These are phyloP conservation scores for Vachellia pachyceras DNA, from an alignment of 306 rosid genomes.

Conservation along the genomic window DNA sequence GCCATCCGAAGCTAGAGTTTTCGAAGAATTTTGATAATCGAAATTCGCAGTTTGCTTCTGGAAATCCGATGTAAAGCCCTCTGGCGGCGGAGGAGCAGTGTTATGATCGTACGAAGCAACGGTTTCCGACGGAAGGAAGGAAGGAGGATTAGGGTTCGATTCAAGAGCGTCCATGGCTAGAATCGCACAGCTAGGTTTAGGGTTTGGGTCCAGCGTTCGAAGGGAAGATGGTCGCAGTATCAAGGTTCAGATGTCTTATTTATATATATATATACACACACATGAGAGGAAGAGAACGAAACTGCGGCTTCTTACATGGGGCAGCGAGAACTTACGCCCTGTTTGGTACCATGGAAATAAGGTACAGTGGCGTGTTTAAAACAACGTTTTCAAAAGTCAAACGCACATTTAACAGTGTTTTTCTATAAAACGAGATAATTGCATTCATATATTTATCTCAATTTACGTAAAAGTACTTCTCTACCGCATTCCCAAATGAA, in stretches of 20 bases:
- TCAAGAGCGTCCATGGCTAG: slow-evolving; percentile 11
- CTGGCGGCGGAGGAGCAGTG: not conserved
- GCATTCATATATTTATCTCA: too few species aligned
- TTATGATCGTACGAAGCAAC: not conserved
- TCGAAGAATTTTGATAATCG: slow-evolving; percentile 29
- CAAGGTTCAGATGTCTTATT: too few species aligned
- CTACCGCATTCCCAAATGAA: too few species aligned
- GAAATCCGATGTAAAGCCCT: not conserved
- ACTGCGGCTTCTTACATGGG: not conserved
- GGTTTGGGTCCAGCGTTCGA: not conserved
- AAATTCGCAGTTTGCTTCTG: not conserved
- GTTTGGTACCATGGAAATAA: too few species aligned
- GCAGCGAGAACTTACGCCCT: not conserved
- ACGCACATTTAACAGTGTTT: too few species aligned
- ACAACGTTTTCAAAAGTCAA: too few species aligned
- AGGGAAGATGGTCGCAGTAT: not conserved
- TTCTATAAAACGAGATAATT: too few species aligned
- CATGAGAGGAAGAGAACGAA: not conserved
- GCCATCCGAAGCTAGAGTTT: slow-evolving; percentile 2
- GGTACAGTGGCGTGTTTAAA: too few species aligned
- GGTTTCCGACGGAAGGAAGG: not conserved
- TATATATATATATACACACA: too few species aligned
- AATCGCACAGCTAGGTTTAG: not conserved
- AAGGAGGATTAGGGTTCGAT: slow-evolving; percentile 1
- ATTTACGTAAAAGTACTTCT: too few species aligned